These are phyloP conservation scores for Onygenales sp. DNA, from an alignment of 2,329 filamentous ascomycete genomes.

Conservation along the genomic window DNA sequence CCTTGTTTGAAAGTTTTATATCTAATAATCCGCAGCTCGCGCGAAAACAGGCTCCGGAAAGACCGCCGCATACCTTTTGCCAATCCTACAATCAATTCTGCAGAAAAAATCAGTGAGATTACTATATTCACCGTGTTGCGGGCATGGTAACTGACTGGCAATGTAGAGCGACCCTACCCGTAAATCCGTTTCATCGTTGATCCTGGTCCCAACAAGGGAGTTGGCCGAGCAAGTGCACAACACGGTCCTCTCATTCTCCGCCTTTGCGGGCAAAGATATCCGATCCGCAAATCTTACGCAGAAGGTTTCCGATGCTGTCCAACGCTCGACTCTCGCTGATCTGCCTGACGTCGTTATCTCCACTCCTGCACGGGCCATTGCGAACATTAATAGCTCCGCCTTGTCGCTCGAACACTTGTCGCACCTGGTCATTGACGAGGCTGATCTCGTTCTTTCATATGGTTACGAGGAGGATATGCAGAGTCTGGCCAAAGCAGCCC, in stretches of 20 bases:
- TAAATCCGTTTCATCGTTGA: conserved; percentile 59
- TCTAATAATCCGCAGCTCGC: conserved; percentile 47
- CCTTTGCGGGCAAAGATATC: conserved; percentile 78
- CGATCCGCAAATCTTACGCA: conserved; percentile 78
- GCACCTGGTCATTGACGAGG: conserved; percentile 84
- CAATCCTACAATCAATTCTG: conserved; percentile 75
- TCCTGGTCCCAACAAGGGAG: conserved; percentile 90
- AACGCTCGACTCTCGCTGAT: conserved; percentile 75
- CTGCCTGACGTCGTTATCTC: conserved; percentile 82
- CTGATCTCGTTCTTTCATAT: conserved; percentile 86
- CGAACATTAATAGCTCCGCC: conserved; percentile 64
- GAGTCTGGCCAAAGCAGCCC: conserved; percentile 65
- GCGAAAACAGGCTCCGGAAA: conserved; percentile 95
- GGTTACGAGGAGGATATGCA: conserved; percentile 87
- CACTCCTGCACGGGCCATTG: conserved; percentile 74
- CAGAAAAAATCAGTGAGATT: conserved; percentile 58
- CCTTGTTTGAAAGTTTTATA: neutral
- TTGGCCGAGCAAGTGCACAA: conserved; percentile 85
- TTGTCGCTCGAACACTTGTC: conserved; percentile 62
- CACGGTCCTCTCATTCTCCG: conserved; percentile 63
- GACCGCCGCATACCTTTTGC: conserved; percentile 90
- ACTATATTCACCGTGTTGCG: neutral
- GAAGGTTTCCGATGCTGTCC: conserved; percentile 81
- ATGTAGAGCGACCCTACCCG: conserved; percentile 44
- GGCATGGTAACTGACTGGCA: conserved; percentile 47